Conservation (phyloP, 768 basidiomycete species). For the Floccularia luteovirens region DNA sequence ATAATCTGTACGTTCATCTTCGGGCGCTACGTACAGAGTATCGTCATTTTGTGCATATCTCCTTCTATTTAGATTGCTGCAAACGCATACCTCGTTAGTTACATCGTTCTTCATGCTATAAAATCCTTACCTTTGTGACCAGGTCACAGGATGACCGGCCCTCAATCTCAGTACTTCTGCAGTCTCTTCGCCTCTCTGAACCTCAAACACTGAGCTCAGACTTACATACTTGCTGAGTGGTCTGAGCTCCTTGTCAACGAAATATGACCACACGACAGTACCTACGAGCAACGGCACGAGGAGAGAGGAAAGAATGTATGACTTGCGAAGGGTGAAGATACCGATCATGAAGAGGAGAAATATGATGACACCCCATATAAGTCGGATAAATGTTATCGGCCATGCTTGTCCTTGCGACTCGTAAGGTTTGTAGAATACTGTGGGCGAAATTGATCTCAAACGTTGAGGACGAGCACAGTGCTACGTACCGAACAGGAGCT, state of each 20-base stretch:
- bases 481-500: slow-evolving; percentile 81
- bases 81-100: slow-evolving; percentile 1
- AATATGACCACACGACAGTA: slow-evolving; percentile 79
- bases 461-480: background rate
- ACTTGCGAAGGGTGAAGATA: slow-evolving; percentile 65
- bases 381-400: slow-evolving; percentile 90
- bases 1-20: slow-evolving; percentile 89
- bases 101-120: slow-evolving; percentile 1
- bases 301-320: slow-evolving; percentile 42
- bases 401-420: slow-evolving; percentile 97
- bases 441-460: background rate
- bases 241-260: slow-evolving; percentile 55
- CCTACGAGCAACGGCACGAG: slow-evolving; percentile 69
- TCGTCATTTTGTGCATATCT: slow-evolving; percentile 93
- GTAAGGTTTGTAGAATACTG: slow-evolving; percentile 98
- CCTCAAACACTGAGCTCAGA: slow-evolving; percentile 81
- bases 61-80: slow-evolving; percentile 74
- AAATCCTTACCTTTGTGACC: slow-evolving; percentile 71
- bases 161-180: slow-evolving; percentile 69
- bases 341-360: slow-evolving; percentile 97
- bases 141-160: slow-evolving; percentile 80
- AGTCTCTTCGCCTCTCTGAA: slow-evolving; percentile 82
- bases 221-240: slow-evolving; percentile 80
- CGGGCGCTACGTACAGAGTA: slow-evolving; percentile 90
- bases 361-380: slow-evolving; percentile 88